These are phyloP conservation scores for Colletotrichum trifolii DNA, from an alignment of 2,329 filamentous ascomycete species.

Conservation along the genomic window DNA sequence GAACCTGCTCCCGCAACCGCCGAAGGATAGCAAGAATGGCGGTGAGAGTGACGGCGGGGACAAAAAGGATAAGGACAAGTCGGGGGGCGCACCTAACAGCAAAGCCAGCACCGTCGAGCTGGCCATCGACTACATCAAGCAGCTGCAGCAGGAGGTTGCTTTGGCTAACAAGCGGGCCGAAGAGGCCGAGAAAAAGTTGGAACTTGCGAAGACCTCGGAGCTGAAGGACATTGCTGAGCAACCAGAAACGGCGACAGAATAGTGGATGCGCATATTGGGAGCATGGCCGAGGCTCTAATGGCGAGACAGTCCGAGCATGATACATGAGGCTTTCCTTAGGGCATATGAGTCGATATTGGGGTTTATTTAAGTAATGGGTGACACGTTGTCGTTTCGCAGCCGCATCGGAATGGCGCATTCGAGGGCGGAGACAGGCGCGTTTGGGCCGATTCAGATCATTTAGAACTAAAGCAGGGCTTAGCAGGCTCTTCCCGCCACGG, in stretches of 20 bases:
- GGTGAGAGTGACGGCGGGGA: slow-evolving; percentile 57
- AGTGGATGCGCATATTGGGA: not conserved
- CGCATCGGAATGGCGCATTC: not conserved
- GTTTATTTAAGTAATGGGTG: slow-evolving; percentile 9
- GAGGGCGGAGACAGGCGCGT: slow-evolving; percentile 8
- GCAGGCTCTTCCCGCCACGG: not conserved
- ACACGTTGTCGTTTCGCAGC: slow-evolving; percentile 1
- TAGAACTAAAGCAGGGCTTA: slow-evolving; percentile 11
- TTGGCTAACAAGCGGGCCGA: slow-evolving; percentile 72
- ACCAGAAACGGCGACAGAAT: not conserved
- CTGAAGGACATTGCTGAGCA: not conserved
- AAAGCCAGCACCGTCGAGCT: slow-evolving; percentile 98
- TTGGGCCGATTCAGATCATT: slow-evolving; percentile 13
- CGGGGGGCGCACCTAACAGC: slow-evolving; percentile 74
- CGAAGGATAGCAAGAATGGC: slow-evolving; percentile 54
- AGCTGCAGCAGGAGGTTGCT: slow-evolving; percentile 78
- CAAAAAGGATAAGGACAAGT: slow-evolving; percentile 55
- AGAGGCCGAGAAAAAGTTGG: slow-evolving; percentile 72
- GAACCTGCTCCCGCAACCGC: slow-evolving; percentile 76
- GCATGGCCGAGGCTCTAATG: not conserved
- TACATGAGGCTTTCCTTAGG: slow-evolving; percentile 24
- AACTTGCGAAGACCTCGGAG: slow-evolving; percentile 12
- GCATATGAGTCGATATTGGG: slow-evolving; percentile 18
- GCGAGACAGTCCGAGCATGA: slow-evolving; percentile 15
- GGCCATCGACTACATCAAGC: slow-evolving; percentile 94